Conservation (phyloP, 495 filamentous ascomycete species). For the Eremomyces bilateralis region DNA sequence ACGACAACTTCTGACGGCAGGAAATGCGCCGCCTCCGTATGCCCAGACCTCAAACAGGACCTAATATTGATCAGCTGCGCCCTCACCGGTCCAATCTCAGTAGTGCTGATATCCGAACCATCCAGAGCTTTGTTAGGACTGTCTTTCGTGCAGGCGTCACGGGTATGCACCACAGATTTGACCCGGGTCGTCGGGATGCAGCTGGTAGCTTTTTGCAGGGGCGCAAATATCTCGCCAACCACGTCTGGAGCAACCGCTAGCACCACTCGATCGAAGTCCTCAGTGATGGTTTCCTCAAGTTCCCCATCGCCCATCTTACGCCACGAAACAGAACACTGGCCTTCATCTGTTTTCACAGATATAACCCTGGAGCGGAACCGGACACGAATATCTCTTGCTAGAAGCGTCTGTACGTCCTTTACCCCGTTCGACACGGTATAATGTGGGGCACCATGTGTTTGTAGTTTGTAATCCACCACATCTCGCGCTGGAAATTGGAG, state of each 20-base stretch:
- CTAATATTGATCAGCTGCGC: slow-evolving; percentile 16
- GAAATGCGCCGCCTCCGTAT: slow-evolving; percentile 15
- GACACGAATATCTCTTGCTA: slow-evolving; percentile 16
- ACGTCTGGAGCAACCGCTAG: slow-evolving; percentile 26
- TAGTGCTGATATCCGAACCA: too few relatives aligned
- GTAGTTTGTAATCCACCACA: slow-evolving; percentile 24
- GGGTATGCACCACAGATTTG: slow-evolving; percentile 22
- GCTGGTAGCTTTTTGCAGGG: slow-evolving; percentile 17
- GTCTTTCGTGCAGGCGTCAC: too few relatives aligned
- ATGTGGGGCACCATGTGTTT: slow-evolving; percentile 25
- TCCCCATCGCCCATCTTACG: slow-evolving; percentile 3
- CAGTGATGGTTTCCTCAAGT: slow-evolving; percentile 6
- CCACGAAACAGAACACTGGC: too few relatives aligned
- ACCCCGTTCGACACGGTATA: slow-evolving; percentile 29
- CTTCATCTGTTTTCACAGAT: slow-evolving; percentile 4
- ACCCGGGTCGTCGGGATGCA: slow-evolving; percentile 23
- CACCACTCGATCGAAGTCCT: slow-evolving; percentile 25
- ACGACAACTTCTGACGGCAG: slow-evolving; percentile 15
- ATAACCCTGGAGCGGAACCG: slow-evolving; percentile 8
- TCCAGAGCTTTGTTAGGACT: too few relatives aligned
- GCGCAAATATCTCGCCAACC: slow-evolving; percentile 21
- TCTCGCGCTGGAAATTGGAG: slow-evolving; percentile 29
- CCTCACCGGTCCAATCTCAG: slow-evolving; percentile 1
- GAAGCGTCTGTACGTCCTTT: slow-evolving; percentile 21
- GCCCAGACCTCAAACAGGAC: slow-evolving; percentile 5